A percentile compares a stretch with the other conserved stretches of the same genome.
These are phyloP conservation scores for Plantago coronopus DNA, from an alignment of 305 asterid genomes.

Conservation along the genomic window DNA sequence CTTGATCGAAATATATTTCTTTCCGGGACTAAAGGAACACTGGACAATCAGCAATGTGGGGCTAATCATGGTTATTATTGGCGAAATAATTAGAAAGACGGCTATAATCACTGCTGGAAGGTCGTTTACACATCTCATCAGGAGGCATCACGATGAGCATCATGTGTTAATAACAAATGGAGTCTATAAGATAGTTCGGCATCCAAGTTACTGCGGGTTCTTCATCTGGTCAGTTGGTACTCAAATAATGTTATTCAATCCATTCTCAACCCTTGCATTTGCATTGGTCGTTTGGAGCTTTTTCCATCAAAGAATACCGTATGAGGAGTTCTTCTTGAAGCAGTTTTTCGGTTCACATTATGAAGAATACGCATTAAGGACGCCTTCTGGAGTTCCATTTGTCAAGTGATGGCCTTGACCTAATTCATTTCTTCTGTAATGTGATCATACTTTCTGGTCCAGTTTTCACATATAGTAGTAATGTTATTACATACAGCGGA, in stretches of 20 bases:
- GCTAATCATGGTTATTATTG: conserved; percentile 59
- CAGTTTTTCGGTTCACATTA: conserved; percentile 67
- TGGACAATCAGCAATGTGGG: conserved; percentile 66
- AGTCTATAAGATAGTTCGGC: conserved; percentile 51
- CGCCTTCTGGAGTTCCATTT: conserved; percentile 73
- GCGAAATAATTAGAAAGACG: conserved; percentile 63
- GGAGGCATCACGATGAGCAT: conserved; percentile 51
- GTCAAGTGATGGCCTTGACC: conserved; percentile 40
- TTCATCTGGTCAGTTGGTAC: conserved; percentile 82
- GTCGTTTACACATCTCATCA: conserved; percentile 80
- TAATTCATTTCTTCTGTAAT: conserved; percentile 7
- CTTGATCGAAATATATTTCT: conserved; percentile 54
- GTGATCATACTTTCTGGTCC: conserved; percentile 5
- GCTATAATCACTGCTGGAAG: conserved; percentile 86
- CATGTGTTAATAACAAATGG: conserved; percentile 74
- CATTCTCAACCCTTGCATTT: conserved; percentile 56
- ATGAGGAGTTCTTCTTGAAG: conserved; percentile 76
- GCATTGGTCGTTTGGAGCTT: conserved; percentile 65
- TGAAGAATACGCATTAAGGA: conserved; percentile 52
- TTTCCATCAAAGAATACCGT: conserved; percentile 59
- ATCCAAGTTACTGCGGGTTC: conserved; percentile 86
- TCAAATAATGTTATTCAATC: conserved; percentile 83
- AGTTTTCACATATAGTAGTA: conserved; percentile 1
- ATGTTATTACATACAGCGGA: not conserved
- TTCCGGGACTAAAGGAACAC: conserved; percentile 61